These are phyloP conservation scores for Casuarina glauca DNA, from an alignment of 306 rosid species.

Conservation along the genomic window DNA sequence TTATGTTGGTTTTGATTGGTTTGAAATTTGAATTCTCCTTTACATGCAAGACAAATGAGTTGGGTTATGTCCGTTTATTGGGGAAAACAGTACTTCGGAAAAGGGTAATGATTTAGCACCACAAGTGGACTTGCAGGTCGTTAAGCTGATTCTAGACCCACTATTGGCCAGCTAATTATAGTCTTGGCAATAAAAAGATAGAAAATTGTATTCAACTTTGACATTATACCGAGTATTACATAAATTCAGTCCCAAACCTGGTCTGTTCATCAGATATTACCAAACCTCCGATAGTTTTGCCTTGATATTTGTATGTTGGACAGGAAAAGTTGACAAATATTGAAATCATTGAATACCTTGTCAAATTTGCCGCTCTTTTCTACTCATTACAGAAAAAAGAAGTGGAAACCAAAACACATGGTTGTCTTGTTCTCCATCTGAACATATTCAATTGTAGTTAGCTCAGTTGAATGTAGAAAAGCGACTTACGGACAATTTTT, in stretches of 20 bases:
- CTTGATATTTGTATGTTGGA: not conserved
- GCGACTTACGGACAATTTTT: not conserved
- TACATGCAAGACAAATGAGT: not conserved
- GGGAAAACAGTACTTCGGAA: not conserved
- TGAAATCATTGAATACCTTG: not conserved
- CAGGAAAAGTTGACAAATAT: not conserved
- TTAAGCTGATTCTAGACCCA: not conserved
- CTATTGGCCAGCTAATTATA: not conserved
- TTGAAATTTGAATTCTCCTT: not conserved
- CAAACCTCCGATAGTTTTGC: not conserved
- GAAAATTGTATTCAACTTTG: not conserved
- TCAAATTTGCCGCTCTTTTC: not conserved
- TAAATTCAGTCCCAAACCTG: too few relatives aligned
- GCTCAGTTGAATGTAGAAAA: slow-evolving; percentile 3
- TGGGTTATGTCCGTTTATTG: not conserved
- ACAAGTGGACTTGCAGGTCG: not conserved
- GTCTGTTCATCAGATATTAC: not conserved
- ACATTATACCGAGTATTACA: too few relatives aligned
- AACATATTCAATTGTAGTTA: not conserved
- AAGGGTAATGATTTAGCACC: not conserved
- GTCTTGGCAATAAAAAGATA: too few relatives aligned
- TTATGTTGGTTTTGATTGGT: not conserved
- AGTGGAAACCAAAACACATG: not conserved
- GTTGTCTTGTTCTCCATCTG: not conserved
- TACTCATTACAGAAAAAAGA: not conserved